Evolutionary conservation across 495 filamentous ascomycete genomes (phyloP).

Genomic region (Pyrenopolyporus hunteri): DNA sequence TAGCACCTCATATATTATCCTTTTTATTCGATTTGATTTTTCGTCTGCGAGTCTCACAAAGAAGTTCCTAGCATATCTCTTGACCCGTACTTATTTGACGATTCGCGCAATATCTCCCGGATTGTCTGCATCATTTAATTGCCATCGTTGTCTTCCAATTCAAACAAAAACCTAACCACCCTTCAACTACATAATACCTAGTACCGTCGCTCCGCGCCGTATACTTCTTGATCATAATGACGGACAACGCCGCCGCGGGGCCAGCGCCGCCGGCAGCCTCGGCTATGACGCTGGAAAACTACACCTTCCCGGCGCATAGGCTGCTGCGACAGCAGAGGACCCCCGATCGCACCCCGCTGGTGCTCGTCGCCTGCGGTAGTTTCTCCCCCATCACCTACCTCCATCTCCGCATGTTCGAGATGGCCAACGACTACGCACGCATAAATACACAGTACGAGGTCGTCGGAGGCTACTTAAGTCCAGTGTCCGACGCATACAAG

Average conservation of each 20-base stretch:
- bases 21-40: too few species aligned
- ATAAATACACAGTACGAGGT: constrained; percentile 87
- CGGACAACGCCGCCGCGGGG: constrained; percentile 24
- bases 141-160: too few species aligned
- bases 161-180: too few species aligned
- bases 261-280: constrained; percentile 34
- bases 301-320: constrained; percentile 74
- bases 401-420: constrained; percentile 91
- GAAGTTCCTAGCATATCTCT: too few species aligned
- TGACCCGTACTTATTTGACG: too few species aligned
- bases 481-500: constrained; percentile 79
- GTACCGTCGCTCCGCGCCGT: too few species aligned
- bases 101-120: too few species aligned
- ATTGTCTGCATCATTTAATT: too few species aligned
- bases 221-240: constrained; percentile 17
- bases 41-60: too few species aligned
- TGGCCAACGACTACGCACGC: constrained; percentile 44
- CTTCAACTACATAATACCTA: too few species aligned
- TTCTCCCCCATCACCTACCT: constrained; percentile 88
- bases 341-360: constrained; percentile 73
- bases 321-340: constrained; percentile 72
- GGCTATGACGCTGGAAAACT: constrained; percentile 54
- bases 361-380: constrained; percentile 88
- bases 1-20: too few species aligned
- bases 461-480: constrained; percentile 66